phyloP scores from a whole-genome alignment of 2,329 filamentous ascomycete genomes.

The Trichophyton benhamiae region DNA sequence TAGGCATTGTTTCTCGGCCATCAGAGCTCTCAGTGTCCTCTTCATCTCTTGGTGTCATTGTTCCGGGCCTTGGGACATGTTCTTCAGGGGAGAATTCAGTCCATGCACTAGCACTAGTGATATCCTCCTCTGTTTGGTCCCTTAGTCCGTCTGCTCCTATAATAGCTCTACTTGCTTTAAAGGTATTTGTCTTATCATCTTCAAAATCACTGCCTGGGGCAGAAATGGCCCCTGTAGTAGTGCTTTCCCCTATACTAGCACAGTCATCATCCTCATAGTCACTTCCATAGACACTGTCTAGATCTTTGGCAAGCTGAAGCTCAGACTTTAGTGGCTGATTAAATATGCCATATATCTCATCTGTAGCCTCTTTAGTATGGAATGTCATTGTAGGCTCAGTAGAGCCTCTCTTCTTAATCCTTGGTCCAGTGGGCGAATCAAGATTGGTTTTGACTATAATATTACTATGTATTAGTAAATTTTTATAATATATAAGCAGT shows the following conservation, averaged over 20 bases:
- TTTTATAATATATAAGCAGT: neutral
- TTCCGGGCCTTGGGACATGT: slow-evolving; percentile 46
- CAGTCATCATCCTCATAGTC: slow-evolving; percentile 61
- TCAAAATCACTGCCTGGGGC: slow-evolving; percentile 51
- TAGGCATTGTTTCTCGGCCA: neutral
- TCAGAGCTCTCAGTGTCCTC: slow-evolving; percentile 6
- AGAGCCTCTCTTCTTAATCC: slow-evolving; percentile 64
- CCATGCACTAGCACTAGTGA: slow-evolving; percentile 59
- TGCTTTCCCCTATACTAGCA: slow-evolving; percentile 76
- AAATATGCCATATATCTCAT: slow-evolving; percentile 96
- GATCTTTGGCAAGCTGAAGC: slow-evolving; percentile 34
- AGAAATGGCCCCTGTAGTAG: slow-evolving; percentile 60
- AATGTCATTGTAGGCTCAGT: slow-evolving; percentile 95
- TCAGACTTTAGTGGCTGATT: slow-evolving; percentile 62
- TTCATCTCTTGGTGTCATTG: slow-evolving; percentile 12
- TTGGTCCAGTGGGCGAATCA: slow-evolving; percentile 75
- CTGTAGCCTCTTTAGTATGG: slow-evolving; percentile 85
- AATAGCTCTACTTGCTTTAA: slow-evolving; percentile 31
- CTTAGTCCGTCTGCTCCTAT: slow-evolving; percentile 24
- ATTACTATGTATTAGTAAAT: slow-evolving; percentile 14
- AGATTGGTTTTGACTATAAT: slow-evolving; percentile 86
- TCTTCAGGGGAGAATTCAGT: slow-evolving; percentile 71
- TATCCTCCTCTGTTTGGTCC: slow-evolving; percentile 39
- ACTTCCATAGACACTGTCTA: slow-evolving; percentile 54
- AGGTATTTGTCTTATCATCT: slow-evolving; percentile 41